Percentiles rank a stretch among this genome's conserved stretches.
Conservation (phyloP, 192 early-diverging fungal genomes). For the Coemansia sp. region DNA sequence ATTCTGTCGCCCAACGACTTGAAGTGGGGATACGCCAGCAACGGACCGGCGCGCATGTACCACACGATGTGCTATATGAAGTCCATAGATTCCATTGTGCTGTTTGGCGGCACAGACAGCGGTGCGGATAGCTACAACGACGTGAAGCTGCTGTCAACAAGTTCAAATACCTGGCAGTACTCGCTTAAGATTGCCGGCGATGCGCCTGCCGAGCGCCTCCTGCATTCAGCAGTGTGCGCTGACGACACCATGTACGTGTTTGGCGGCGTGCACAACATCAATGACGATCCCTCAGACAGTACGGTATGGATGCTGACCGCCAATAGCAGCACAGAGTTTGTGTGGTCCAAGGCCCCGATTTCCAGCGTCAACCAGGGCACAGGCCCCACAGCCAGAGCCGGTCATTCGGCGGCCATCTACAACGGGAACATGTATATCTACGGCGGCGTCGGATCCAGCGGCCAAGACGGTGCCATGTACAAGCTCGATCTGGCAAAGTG, state of each 20-base stretch:
- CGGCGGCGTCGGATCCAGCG: constrained; percentile 59
- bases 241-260: constrained; percentile 67
- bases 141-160: constrained; percentile 52
- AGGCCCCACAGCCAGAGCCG: constrained; percentile 55
- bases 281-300: constrained; percentile 45
- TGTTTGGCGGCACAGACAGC: constrained; percentile 65
- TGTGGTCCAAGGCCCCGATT: constrained; percentile 50
- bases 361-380: constrained; percentile 13
- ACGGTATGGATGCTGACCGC: constrained; percentile 52
- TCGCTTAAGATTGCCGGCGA: constrained; percentile 36
- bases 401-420: constrained; percentile 62
- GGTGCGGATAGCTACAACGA: constrained; percentile 48
- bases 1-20: constrained; percentile 52
- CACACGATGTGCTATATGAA: constrained; percentile 56
- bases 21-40: constrained; percentile 58
- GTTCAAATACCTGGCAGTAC: constrained; percentile 55
- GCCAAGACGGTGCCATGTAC: constrained; percentile 62
- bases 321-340: constrained; percentile 7
- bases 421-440: constrained; percentile 62
- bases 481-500: constrained; percentile 57
- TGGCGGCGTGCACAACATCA: constrained; percentile 49
- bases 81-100: constrained; percentile 53
- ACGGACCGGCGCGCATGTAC: constrained; percentile 54
- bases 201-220: constrained; percentile 54
- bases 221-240: constrained; percentile 65